Evolutionary conservation across 306 rosid species (phyloP), one percentile per base, ranked within the genome.

Genomic region (Hylodesmum podocarpum): DNA sequence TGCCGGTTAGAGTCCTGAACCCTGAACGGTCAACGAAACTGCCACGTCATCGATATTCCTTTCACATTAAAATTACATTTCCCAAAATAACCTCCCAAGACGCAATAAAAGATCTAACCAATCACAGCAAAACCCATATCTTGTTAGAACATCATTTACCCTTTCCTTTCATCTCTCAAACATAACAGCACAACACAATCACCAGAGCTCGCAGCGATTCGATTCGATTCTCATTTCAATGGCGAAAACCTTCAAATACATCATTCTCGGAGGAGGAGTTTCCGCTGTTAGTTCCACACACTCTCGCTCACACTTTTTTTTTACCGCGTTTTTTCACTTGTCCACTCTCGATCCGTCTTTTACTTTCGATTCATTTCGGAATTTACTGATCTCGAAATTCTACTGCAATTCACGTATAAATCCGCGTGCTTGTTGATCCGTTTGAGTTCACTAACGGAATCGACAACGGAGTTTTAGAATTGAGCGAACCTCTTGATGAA

Each of bases 231-330:
- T 58, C 58, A 25, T n/a, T 53, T 22, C 87, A 46, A 95, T 95
- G 98, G 96, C 87, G 54, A 89, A 89, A 78, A 68, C 76, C 73
- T 95, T 90, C 93, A 95, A 95, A 87, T 89, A 90, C 77, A 86
- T 89, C 66, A 88, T 95, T 84, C 76, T 89, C 66, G 98, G 98
- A 0, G 98, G 98, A 73, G 98, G 98, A 46, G 98, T 95, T 36
- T 28, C 98, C 2, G 96, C 97, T n/a, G 98, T 95, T 80, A 88
- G 98, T 83, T 77, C 70, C 47, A 34, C 27, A 9, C 36, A 28
- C n/a, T 73, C 70, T 29, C 2, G 65, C 21, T 58, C 13, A 34
- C 41, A 9, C 28, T 75, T 49, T 36, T 36, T 1, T 12, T 14
- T 77, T 5, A 44, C n/a, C 14, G 61, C 59, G 18, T 27, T 1